phyloP scores from a whole-genome alignment of 345 rosid genomes.

The Melaleuca quinquenervia region DNA sequence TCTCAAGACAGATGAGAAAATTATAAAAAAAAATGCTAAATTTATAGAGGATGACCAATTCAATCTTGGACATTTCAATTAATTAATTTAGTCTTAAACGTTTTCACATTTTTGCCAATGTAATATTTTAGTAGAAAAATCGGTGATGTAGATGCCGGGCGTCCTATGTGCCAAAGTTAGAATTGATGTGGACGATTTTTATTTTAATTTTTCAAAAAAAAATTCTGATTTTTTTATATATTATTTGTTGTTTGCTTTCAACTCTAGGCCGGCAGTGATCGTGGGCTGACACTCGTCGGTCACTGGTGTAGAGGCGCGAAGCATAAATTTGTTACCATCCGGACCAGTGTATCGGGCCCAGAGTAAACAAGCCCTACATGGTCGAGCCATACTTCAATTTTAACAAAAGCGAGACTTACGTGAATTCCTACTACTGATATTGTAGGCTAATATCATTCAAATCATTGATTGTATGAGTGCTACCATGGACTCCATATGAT shows the following conservation, averaged over 20 bases:
- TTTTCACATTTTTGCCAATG: too few species aligned
- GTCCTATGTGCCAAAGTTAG: not conserved
- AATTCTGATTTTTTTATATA: too few species aligned
- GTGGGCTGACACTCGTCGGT: not conserved
- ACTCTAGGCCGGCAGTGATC: not conserved
- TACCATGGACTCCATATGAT: too few species aligned
- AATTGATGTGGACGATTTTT: not conserved
- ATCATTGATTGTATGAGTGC: too few species aligned
- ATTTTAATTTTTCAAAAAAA: too few species aligned
- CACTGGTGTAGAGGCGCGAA: not conserved
- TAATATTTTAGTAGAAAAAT: too few species aligned
- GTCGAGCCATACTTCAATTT: not conserved
- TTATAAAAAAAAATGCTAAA: too few species aligned
- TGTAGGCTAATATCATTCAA: not conserved
- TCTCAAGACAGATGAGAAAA: not conserved
- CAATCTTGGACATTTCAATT: too few species aligned
- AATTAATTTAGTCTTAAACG: too few species aligned
- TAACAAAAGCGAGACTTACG: not conserved
- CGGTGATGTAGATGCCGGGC: fast-evolving
- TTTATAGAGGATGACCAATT: fast-evolving
- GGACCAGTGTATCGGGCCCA: not conserved
- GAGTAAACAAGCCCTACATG: not conserved
- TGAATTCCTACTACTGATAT: not conserved
- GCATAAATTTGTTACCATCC: not conserved
- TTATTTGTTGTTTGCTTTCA: too few species aligned